Evolutionary conservation across 192 early-diverging fungal species (phyloP), one percentile per base, ranked within the genome.

Genomic region (Coemansia erecta): DNA sequence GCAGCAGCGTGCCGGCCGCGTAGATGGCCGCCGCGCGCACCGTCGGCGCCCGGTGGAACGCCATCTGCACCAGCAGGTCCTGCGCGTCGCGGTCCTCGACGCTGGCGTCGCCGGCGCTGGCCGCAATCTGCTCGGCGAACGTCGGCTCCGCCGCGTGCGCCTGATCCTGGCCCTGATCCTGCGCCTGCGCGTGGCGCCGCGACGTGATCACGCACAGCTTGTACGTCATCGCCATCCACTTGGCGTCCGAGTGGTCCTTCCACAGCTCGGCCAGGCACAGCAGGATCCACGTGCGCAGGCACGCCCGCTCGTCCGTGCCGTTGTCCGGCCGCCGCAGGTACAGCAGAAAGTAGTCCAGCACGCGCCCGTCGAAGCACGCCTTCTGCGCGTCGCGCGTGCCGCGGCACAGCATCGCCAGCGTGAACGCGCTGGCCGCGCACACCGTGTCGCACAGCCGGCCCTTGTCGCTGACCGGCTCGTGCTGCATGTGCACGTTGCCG

Each of bases 391-490:
- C 71, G 10, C 80, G 83, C 74, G 86, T 91, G 39, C 89, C 87
- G n/a, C 85, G 83, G 72, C 97, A 99, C 63, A 99, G 91, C 15
- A 93, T 87, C 0, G 94, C 85, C 33, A 99, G 83, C 37, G 97
- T 94, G 73, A 99, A 98, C 2, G 89, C 89, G 64, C 95, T 87
- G 39, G 77, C 77, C 11, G 77, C 77, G 4, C 63, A 70, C n/a
- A 80, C 77, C 2, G 72, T 55, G 41, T 80, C 71, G 62, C 67
- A 61, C 33, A 80, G 53, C 41, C 62, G 70, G 46, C 72, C 70
- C 58, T 80, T 80, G 6, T 80, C 77, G 72, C 58, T 71, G 45
- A 67, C 58, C 24, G 77, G 64, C 72, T 70, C 77, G 55, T 41
- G 53, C 51, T 80, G 72, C 72, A 74, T 74, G 40, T 80, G 77